Evolutionary conservation across 805 yeast genomes (phyloP), one percentile per base, ranked within the genome.

Genomic region (Candida pini): DNA sequence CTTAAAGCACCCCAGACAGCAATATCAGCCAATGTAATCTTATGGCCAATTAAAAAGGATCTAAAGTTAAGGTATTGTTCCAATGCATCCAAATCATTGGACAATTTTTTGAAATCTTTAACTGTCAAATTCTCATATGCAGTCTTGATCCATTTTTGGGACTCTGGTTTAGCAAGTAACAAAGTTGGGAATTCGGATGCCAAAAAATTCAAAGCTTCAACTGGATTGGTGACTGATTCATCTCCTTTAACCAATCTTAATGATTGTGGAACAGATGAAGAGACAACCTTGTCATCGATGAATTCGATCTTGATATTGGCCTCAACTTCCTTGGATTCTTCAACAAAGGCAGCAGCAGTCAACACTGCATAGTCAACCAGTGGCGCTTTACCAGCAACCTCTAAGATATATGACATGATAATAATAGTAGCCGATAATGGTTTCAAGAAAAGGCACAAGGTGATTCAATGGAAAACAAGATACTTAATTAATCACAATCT

Each of bases 1-100:
- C 97, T 78, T 48, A 90, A 69, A 31, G 82, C 85, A 61, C 97
- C 97, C 97, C 97, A 90, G 15, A 83, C 70, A 12, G 90, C 84
- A 41, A 87, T 68, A 62, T 90, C 98, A 34, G 95, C 92, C 28
- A 78, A 60, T 10, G 94, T 66, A 43, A 72, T 64, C n/a, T 66
- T 47, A 62, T 78, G 71, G 26, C 92, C 95, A 36, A 73, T 62
- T 35, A 87, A 58, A 56, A 75, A 89, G 6, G 96, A 75, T 56
- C 96, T 76, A 69, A 84, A 76, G 71, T 86, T 86, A 61, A 90
- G 71, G 60, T 81, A 89, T 30, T 79, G 63, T 49, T 90, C 96
- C 50, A 90, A 69, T 53, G 73, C 72, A 60, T 85, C 96, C 56
- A 90, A 73, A 49, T 81, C 78, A 28, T 68, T 73, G 26, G 92